Evolutionary conservation across 225 moss, liverwort and hornwort species (phyloP).

Genomic region (Thuidium tamariscinum): DNA sequence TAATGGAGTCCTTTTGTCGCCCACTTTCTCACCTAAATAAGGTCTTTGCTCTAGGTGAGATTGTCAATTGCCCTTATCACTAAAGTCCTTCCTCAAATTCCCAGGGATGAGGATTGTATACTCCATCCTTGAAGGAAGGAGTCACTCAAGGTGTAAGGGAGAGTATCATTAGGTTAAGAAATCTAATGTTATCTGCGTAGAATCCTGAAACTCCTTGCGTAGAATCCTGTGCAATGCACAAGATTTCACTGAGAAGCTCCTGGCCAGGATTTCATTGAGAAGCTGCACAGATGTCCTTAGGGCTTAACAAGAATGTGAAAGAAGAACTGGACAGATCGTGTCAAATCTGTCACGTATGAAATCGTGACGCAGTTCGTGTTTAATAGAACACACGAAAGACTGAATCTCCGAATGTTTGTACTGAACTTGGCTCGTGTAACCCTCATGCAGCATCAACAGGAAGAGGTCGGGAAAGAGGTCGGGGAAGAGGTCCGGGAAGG

Average conservation of each 20-base stretch:
- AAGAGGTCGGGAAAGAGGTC: background rate
- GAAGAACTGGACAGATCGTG: no score
- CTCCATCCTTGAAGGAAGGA: no score
- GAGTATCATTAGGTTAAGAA: background rate
- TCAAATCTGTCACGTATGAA: background rate
- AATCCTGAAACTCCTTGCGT: background rate
- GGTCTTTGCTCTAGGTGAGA: background rate
- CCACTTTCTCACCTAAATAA: background rate
- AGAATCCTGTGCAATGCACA: background rate
- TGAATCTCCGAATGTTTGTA: background rate
- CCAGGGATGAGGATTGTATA: no score
- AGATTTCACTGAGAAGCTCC: background rate
- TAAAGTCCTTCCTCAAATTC: background rate
- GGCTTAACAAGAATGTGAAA: background rate
- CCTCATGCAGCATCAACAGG: background rate
- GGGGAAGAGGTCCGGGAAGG: background rate
- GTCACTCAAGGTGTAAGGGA: background rate
- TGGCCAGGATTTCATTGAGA: background rate
- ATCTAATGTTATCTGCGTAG: background rate
- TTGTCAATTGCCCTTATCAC: no score
- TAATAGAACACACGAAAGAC: no score
- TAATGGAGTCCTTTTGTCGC: background rate
- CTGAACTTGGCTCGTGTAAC: background rate
- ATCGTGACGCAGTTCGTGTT: background rate
- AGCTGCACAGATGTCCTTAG: background rate